Base-by-base conservation (phyloP, 1,284 basidiomycete genomes). In the Trametes pubescens region DNA sequence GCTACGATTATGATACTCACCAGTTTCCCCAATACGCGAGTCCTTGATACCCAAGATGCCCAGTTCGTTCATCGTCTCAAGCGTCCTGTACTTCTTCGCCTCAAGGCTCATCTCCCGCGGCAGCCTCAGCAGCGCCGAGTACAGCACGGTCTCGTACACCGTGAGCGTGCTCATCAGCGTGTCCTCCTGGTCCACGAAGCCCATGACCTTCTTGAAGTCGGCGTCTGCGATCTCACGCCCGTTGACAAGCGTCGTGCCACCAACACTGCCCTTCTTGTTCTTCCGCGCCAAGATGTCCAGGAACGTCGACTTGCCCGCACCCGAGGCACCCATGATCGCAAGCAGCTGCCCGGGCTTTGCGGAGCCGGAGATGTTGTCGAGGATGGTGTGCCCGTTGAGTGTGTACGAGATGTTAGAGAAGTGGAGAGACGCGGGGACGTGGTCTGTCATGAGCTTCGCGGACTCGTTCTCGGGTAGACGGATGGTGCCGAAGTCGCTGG, bases 141-240 rank as follows among this genome's bases (percentile, higher is more conserved):
- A 98, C 59, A 99, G 77, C 16, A 99, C 92, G 0, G 96, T 98
- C 82, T 99, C 97, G 76, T 98, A 99, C 13, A 99, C 97, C 1
- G 96, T 99, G 75, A 99, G 80, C 1, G 97, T 99, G 71, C 91
- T 88, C 90, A 99, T 96, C 59, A 99, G 81, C 8, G 96, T 97
- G 76, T 99, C 97, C 77, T 99, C 97, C 78, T 99, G 97, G 76
- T 99, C 97, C 57, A 99, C 97, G 71, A 93, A 99, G 37, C 97
- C 97, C 65, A 92, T 89, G 11, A 98, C 90, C 34, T 89, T 87
- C 74, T 90, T 90, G 83, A 95, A 98, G 72, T 92, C 88, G 43
- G 83, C 79, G 72, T 95, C 85, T 51, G 82, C 81, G 48, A 98
- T 91, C 64, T 86, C 83, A 2, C 93, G 84, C 0, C 96, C 96